phyloP scores from a whole-genome alignment of 768 basidiomycete genomes.

The Termitomyces titanicus region DNA sequence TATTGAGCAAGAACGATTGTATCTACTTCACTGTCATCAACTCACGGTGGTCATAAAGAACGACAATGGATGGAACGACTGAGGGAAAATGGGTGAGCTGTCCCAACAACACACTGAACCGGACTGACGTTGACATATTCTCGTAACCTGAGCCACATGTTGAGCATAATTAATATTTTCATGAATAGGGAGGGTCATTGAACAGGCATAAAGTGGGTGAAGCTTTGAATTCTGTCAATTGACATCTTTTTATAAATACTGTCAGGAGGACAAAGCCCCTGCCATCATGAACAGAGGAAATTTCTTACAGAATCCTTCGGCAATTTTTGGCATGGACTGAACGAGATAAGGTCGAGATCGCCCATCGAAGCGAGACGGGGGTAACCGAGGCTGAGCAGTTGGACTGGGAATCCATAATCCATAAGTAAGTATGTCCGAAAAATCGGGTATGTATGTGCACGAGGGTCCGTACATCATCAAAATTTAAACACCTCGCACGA shows the following conservation, averaged over 20 bases:
- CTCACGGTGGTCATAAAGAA: slow-evolving; percentile 24
- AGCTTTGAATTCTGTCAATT: background rate
- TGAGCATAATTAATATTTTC: background rate
- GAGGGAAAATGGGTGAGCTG: background rate
- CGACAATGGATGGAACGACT: slow-evolving; percentile 19
- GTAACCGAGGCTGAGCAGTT: background rate
- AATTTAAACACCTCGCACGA: background rate
- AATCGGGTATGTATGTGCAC: background rate
- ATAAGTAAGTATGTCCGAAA: background rate
- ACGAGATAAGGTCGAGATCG: slow-evolving; percentile 6
- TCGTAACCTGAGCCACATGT: slow-evolving; percentile 12
- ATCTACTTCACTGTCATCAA: background rate
- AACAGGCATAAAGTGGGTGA: background rate
- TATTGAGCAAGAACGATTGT: background rate
- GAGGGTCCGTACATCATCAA: background rate
- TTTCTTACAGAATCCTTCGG: background rate
- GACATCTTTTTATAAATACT: background rate
- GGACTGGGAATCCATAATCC: background rate
- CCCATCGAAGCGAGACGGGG: background rate
- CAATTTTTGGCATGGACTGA: background rate
- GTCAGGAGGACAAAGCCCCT: background rate
- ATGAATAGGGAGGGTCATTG: slow-evolving; percentile 1
- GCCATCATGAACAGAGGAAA: background rate
- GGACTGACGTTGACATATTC: slow-evolving; percentile 21
- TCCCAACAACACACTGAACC: background rate